phyloP scores from a whole-genome alignment of 352 stramenopile species.

The Pythium aristosporum region DNA sequence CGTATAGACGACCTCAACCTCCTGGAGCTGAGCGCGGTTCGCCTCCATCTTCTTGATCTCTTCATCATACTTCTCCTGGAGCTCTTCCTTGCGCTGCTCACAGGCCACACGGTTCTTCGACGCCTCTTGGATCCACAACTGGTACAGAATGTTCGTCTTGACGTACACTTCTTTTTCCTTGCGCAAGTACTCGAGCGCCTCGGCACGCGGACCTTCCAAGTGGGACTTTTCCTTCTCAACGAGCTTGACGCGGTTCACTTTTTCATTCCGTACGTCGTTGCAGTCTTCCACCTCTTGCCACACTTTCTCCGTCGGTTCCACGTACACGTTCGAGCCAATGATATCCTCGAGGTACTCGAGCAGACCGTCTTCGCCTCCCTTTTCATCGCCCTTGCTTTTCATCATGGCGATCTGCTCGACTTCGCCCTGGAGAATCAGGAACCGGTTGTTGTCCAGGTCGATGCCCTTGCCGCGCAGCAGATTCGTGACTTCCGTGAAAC shows the following conservation, averaged over 20 bases:
- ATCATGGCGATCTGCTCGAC: conserved; percentile 99
- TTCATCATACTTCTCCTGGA: conserved; percentile 75
- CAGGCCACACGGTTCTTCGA: conserved; percentile 73
- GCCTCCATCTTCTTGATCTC: conserved; percentile 75
- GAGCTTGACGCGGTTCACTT: conserved; percentile 98
- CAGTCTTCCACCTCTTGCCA: conserved; percentile 93
- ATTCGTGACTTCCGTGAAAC: conserved; percentile 94
- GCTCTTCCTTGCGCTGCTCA: conserved; percentile 58
- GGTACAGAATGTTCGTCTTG: conserved; percentile 97
- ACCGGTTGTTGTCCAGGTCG: conserved; percentile 99
- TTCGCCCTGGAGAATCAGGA: conserved; percentile 97
- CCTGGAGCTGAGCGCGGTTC: conserved; percentile 75
- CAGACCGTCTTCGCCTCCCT: conserved; percentile 95
- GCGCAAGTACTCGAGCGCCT: conserved; percentile 93
- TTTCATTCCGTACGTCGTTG: conserved; percentile 90
- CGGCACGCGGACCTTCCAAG: conserved; percentile 92
- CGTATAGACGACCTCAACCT: conserved; percentile 82
- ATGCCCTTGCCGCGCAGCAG: conserved; percentile 96
- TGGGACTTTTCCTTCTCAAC: conserved; percentile 97
- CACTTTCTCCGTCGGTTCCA: conserved; percentile 93
- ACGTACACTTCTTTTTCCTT: conserved; percentile 96
- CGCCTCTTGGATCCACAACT: conserved; percentile 89
- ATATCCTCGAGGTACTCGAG: conserved; percentile 99
- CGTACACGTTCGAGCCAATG: conserved; percentile 98
- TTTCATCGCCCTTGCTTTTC: conserved; percentile 96